Conservation (phyloP, 257 asterid genomes). For the Forsythia viridissima region DNA sequence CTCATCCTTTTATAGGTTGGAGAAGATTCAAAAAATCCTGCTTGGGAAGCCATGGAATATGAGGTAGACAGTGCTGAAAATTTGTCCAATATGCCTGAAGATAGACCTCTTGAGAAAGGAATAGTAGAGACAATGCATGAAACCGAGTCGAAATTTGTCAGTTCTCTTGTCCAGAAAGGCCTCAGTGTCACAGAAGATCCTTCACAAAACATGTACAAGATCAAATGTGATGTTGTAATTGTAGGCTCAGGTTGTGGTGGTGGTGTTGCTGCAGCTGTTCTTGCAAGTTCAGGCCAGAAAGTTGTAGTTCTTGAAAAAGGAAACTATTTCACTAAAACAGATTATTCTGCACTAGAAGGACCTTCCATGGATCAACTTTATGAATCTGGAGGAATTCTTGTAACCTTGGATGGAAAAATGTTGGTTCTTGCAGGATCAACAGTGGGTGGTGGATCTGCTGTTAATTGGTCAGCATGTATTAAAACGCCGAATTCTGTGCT, state of each 20-base stretch:
- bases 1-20: slow-evolving; percentile 43
- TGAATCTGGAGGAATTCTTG: slow-evolving; percentile 67
- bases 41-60: slow-evolving; percentile 80
- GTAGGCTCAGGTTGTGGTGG: slow-evolving; percentile 94
- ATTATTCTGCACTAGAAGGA: slow-evolving; percentile 77
- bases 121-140: slow-evolving; percentile 60
- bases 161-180: slow-evolving; percentile 53
- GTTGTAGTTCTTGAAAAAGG: slow-evolving; percentile 84
- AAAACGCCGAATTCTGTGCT: slow-evolving; percentile 57
- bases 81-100: slow-evolving; percentile 14
- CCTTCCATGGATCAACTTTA: slow-evolving; percentile 66
- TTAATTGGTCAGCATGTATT: slow-evolving; percentile 86
- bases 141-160: slow-evolving; percentile 38
- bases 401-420: slow-evolving; percentile 67
- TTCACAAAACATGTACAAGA: slow-evolving; percentile 25
- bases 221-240: slow-evolving; percentile 74
- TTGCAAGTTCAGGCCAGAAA: slow-evolving; percentile 69
- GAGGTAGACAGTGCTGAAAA: slow-evolving; percentile 43
- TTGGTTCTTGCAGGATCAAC: slow-evolving; percentile 80
- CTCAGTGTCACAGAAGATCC: slow-evolving; percentile 42
- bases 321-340: slow-evolving; percentile 54
- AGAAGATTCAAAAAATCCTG: slow-evolving; percentile 55
- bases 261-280: slow-evolving; percentile 81
- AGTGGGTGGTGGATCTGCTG: slow-evolving; percentile 92
- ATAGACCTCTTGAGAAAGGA: slow-evolving; percentile 68